Conservation (phyloP, 192 early-diverging fungal genomes). For the Physocladia obscura region DNA sequence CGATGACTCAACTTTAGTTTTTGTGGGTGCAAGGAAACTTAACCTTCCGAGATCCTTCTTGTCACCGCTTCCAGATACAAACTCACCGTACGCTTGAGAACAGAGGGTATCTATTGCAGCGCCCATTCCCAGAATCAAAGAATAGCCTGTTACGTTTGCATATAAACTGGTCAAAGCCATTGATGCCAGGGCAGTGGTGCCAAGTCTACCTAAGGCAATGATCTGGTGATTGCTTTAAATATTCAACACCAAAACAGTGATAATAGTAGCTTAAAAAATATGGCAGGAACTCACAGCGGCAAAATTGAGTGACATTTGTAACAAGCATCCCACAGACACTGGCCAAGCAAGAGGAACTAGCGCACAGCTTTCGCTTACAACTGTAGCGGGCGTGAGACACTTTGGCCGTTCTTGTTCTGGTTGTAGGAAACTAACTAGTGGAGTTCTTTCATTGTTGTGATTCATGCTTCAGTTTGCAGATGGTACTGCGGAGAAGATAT, state of each 20-base stretch:
- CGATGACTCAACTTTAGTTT: no score
- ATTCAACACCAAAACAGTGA: no score
- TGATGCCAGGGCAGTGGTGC: slow-evolving; percentile 17
- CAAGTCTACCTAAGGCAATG: slow-evolving; percentile 10
- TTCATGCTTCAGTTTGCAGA: no score
- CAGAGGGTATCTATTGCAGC: slow-evolving; percentile 55
- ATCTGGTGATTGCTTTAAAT: no score
- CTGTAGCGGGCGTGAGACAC: not conserved
- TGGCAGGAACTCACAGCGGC: slow-evolving; percentile 2
- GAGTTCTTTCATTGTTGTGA: not conserved
- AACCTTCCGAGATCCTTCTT: slow-evolving; percentile 41
- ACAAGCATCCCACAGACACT: slow-evolving; percentile 43
- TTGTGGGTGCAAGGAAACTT: no score
- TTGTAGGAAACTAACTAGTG: not conserved
- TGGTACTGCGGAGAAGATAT: no score
- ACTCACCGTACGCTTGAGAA: slow-evolving; percentile 45
- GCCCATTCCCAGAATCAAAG: slow-evolving; percentile 50
- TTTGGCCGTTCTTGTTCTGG: not conserved
- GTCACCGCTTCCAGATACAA: slow-evolving; percentile 31
- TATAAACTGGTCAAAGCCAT: slow-evolving; percentile 15
- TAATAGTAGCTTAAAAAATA: not conserved
- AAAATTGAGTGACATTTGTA: slow-evolving; percentile 14
- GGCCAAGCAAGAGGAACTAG: slow-evolving; percentile 47
- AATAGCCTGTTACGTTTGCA: slow-evolving; percentile 38
- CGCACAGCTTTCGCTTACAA: slow-evolving; percentile 21